phyloP scores from a whole-genome alignment of 345 rosid species.

The Bretschneidera sinensis region DNA sequence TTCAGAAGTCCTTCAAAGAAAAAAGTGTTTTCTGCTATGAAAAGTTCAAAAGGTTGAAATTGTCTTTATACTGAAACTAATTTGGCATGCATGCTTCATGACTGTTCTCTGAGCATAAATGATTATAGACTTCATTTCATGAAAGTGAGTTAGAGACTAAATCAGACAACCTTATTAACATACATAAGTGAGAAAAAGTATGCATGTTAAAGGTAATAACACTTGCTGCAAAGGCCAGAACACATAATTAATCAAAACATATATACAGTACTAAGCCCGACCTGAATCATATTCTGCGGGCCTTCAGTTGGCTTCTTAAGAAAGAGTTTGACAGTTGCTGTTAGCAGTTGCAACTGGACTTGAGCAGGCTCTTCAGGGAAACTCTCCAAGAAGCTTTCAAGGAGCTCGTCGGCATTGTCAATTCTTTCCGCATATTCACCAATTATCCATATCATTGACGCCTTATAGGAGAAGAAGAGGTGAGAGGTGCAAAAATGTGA shows the following conservation, averaged over 20 bases:
- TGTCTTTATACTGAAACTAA: no score
- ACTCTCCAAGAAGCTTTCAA: conserved; percentile 97
- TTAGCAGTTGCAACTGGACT: conserved; percentile 94
- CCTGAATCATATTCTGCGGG: conserved; percentile 99
- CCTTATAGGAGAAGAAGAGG: conserved; percentile 37
- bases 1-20: no score
- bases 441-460: conserved; percentile 99
- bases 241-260: conserved; percentile 1
- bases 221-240: conserved; percentile 10
- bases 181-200: no score
- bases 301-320: conserved; percentile 99
- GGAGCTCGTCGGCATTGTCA: conserved; percentile 99
- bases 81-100: no score
- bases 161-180: no score
- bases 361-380: conserved; percentile 99
- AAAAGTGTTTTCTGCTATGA: no score
- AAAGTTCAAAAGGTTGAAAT: no score
- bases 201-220: no score
- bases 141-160: no score
- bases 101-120: no score
- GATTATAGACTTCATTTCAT: no score
- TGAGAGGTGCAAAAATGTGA: conserved; percentile 7
- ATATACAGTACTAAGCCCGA: conserved; percentile 20
- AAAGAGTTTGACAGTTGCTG: conserved; percentile 99
- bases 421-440: conserved; percentile 99